These are phyloP conservation scores for Termitomyces sp. DNA, from an alignment of 768 basidiomycete genomes.

Conservation along the genomic window DNA sequence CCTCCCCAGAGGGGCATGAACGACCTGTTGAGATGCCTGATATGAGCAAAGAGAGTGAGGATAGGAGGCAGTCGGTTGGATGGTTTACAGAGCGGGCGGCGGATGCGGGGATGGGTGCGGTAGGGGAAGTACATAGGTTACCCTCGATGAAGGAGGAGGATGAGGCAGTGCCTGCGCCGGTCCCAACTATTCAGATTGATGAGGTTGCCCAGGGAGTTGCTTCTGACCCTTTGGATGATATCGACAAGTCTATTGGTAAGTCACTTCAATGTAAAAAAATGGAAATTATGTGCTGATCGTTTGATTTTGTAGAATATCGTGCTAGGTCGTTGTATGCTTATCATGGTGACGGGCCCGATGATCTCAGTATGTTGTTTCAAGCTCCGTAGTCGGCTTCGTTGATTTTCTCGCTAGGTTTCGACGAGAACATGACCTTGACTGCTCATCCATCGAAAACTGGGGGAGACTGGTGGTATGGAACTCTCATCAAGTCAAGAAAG, in stretches of 20 bases:
- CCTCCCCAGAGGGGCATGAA: slow-evolving; percentile 5
- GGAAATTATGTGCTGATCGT: neutral
- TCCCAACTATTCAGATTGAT: slow-evolving; percentile 57
- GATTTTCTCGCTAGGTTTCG: slow-evolving; percentile 50
- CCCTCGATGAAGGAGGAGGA: slow-evolving; percentile 52
- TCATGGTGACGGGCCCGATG: slow-evolving; percentile 81
- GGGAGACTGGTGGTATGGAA: slow-evolving; percentile 95
- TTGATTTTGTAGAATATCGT: slow-evolving; percentile 47
- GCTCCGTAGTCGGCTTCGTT: neutral
- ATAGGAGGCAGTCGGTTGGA: slow-evolving; percentile 74
- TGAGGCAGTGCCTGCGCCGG: slow-evolving; percentile 28
- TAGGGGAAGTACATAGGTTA: slow-evolving; percentile 28
- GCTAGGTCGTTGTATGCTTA: slow-evolving; percentile 83
- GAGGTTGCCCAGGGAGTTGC: slow-evolving; percentile 31
- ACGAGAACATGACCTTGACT: slow-evolving; percentile 66
- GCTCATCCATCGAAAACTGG: slow-evolving; percentile 84
- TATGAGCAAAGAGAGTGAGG: slow-evolving; percentile 25
- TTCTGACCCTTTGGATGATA: slow-evolving; percentile 60
- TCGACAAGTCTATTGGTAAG: slow-evolving; percentile 61
- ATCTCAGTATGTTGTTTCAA: slow-evolving; percentile 58
- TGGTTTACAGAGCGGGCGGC: slow-evolving; percentile 90
- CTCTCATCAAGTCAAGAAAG: slow-evolving; percentile 52
- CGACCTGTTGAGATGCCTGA: slow-evolving; percentile 26
- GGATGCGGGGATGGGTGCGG: slow-evolving; percentile 36
- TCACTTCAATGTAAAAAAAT: slow-evolving; percentile 1